Evolutionary conservation across 257 asterid species (phyloP), one percentile per base, ranked within the genome.

Genomic region (Rhazya stricta): DNA sequence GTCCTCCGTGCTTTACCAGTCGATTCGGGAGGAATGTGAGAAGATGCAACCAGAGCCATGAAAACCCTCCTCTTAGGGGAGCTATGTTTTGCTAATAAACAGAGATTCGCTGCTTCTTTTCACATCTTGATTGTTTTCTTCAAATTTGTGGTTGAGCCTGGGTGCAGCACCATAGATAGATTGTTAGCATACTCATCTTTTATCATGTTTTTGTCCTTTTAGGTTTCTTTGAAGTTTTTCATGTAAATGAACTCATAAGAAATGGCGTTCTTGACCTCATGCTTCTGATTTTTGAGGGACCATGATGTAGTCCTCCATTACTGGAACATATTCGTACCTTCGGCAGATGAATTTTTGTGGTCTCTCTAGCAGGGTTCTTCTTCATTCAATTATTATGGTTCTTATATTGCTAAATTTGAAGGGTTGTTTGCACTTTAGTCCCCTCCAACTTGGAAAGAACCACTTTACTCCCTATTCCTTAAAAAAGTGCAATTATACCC

Each of bases 1-100:
- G 56, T 94, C 99, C 37, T 86, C 98, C 0, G 81, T 86, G 67
- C 98, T 94, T 76, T 94, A 92, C 86, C 96, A 92, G 87, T 94
- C 99, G 15, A 92, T 94, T 71, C 69, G 96, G 72, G 96, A 94
- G 77, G 99, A 94, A 75, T 88, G 95, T 63, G 97, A 90, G 87
- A 87, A 88, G 68, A 90, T 92, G 98, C 93, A 88, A 69, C 92
- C 95, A 8, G 97, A 90, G 82, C 72, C 76, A 51, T 89, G 88
- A 88, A 79, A 36, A 48, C 73, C 66, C 72, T 71, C 77, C 19
- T 30, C 30, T 41, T 11, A 3, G 11, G 19, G 11, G 19, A 50
- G 58, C 67, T 54, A 58, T 27, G 21, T 27, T 2, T 19, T 5
- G 9, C 9, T 51, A 19, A 51, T 51, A 51, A 51, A 51, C 58